Base-by-base conservation (phyloP, 2,329 filamentous ascomycete genomes). In the Alternaria sp. region DNA sequence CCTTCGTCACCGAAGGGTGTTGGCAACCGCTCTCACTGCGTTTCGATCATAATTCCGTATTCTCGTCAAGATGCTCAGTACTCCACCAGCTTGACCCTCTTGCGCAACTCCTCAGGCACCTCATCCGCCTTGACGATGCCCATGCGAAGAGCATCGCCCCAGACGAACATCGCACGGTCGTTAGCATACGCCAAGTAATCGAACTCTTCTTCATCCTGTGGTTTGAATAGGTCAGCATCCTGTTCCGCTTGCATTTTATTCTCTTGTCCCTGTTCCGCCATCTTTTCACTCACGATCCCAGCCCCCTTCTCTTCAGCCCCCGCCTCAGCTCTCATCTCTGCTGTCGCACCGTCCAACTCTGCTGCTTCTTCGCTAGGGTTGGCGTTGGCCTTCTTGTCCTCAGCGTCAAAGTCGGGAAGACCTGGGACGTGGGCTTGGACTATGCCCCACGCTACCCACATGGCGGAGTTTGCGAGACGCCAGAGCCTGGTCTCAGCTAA, bases 381-480 rank as follows among this genome's bases (percentile, higher is more conserved):
- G 5, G n/a, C 39, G 13, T 63, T 61, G 5, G 65, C 61, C 26
- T 56, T 44, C 39, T 67, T 58, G 14, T 68, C 60, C 24, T 63
- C 55, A 2, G 66, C 61, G 13, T 78, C 79, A 34, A 82, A 81
- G 14, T 80, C 79, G 17, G 89, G 86, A 74, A 94, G 82, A 0
- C 88, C 91, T 0, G 91, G 88, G 1, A 96, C 84, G 74, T 95
- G 93, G 46, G 95, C 94, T 79, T 99, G 95, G 51, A 99, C 90
- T 61, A 98, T 92, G 24, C 95, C 95, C 95, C 95, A 99, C 1
- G 93, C 91, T 24, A 96, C 87, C 95, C 95, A 99, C 79, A 91
- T 87, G 2, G 92, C 92, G 34, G 90, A 93, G 78, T 95, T 96
- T 37, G 92, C 91, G 0, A 91, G 82, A 3, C 95, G 87, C 95